Evolutionary conservation across 371 early-diverging fungal species (phyloP).

Genomic region (Rhizomucor pusillus): DNA sequence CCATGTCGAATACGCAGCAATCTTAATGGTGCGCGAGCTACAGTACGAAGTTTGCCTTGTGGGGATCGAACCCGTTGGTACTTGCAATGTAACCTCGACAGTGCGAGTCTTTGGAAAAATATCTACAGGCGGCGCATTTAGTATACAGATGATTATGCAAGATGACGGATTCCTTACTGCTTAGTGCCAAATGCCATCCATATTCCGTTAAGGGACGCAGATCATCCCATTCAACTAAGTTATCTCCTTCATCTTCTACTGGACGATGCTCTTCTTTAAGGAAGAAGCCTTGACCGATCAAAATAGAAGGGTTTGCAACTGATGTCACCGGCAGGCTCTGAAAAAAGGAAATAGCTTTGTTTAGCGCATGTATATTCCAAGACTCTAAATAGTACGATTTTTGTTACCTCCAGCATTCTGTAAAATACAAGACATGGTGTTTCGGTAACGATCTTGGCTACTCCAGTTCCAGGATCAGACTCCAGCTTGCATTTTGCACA

Average conservation of each 20-base stretch:
- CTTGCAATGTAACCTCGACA: slow-evolving; percentile 36
- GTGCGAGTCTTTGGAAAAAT: slow-evolving; percentile 21
- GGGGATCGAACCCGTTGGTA: slow-evolving; percentile 46
- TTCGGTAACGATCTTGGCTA: slow-evolving; percentile 18
- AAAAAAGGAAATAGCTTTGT: not conserved
- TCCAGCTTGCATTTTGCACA: slow-evolving; percentile 20
- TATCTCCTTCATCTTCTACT: slow-evolving; percentile 15
- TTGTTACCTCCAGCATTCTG: slow-evolving; percentile 25
- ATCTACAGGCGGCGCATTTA: slow-evolving; percentile 12
- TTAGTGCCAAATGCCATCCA: slow-evolving; percentile 40
- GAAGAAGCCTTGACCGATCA: slow-evolving; percentile 36
- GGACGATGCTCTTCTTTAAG: slow-evolving; percentile 6
- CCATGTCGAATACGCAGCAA: slow-evolving; percentile 45
- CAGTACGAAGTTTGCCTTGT: slow-evolving; percentile 25
- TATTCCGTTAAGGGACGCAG: slow-evolving; percentile 21
- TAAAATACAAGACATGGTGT: slow-evolving; percentile 48
- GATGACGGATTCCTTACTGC: no score
- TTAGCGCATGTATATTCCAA: not conserved
- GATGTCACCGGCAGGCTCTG: slow-evolving; percentile 6
- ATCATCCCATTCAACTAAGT: slow-evolving; percentile 25
- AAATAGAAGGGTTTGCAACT: slow-evolving; percentile 15
- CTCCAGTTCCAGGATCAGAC: slow-evolving; percentile 15
- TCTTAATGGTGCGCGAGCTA: slow-evolving; percentile 27
- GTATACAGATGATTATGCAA: no score
- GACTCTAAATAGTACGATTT: not conserved